Conservation (phyloP, 2,329 filamentous ascomycete species). For the Diaporthe helianthi region DNA sequence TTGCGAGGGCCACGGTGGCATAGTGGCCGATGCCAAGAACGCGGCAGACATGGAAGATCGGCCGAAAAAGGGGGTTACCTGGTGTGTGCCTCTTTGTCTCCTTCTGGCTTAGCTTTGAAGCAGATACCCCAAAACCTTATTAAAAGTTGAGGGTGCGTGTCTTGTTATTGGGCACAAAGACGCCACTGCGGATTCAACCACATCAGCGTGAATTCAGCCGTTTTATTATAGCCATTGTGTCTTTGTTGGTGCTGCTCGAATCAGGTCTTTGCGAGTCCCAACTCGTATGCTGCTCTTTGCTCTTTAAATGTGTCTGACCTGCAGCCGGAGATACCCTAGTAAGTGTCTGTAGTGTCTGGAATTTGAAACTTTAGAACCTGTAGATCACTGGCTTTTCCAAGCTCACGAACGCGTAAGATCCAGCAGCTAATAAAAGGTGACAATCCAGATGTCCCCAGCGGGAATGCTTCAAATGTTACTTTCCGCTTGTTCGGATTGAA, state of each 20-base stretch:
- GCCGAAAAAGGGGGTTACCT: conserved; percentile 3
- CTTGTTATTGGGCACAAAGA: not conserved
- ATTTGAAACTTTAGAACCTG: too few species aligned
- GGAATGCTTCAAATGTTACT: too few species aligned
- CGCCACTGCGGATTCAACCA: not conserved
- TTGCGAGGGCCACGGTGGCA: not conserved
- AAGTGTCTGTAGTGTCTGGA: too few species aligned
- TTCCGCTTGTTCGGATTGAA: too few species aligned
- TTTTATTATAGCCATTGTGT: not conserved
- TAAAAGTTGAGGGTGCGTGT: not conserved
- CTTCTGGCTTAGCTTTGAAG: conserved; percentile 4
- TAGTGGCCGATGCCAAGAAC: conserved; percentile 17
- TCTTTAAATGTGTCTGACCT: too few species aligned
- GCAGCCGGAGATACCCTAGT: too few species aligned
- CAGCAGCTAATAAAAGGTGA: too few species aligned
- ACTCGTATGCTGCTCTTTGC: too few species aligned
- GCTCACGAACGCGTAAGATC: too few species aligned
- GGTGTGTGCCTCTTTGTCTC: not conserved
- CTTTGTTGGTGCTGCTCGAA: not conserved
- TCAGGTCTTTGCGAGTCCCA: not conserved
- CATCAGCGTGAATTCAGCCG: not conserved
- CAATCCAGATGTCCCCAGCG: too few species aligned
- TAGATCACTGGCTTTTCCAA: too few species aligned
- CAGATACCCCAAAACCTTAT: not conserved
- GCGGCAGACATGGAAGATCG: not conserved